Evolutionary conservation across 345 rosid genomes (phyloP).

Genomic region (Luvunga scandens): DNA sequence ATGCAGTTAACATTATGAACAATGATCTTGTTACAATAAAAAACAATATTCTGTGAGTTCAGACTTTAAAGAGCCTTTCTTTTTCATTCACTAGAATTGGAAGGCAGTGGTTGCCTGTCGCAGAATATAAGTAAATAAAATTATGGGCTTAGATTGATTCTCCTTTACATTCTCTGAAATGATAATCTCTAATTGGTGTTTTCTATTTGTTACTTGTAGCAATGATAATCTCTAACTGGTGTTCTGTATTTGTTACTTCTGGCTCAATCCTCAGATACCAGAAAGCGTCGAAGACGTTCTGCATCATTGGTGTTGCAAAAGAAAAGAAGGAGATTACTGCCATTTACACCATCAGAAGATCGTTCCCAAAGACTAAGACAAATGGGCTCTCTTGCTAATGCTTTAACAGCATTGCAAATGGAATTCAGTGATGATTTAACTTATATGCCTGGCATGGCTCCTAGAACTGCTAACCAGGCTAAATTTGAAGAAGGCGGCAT

Average conservation of each 20-base stretch:
- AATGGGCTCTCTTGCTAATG: conserved; percentile 84
- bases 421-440: conserved; percentile 65
- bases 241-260: conserved; percentile 14
- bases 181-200: conserved; percentile 10
- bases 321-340: conserved; percentile 70
- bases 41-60: not conserved
- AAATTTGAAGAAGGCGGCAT: conserved; percentile 75
- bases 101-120: not conserved
- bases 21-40: not conserved
- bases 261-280: conserved; percentile 33
- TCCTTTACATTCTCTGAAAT: conserved; percentile 14
- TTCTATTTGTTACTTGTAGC: conserved; percentile 17
- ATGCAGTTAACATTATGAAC: not conserved
- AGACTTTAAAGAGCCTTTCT: not conserved
- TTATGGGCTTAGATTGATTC: not conserved
- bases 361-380: conserved; percentile 56
- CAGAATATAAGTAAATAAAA: not conserved
- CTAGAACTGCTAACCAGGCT: conserved; percentile 74
- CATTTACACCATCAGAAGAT: conserved; percentile 72
- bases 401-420: conserved; percentile 65
- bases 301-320: conserved; percentile 69
- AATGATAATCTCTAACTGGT: conserved; percentile 12
- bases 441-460: conserved; percentile 67
- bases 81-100: not conserved
- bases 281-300: conserved; percentile 66